Percentiles rank a stretch among this genome's conserved stretches.
Conservation (phyloP, 2,329 filamentous ascomycete genomes). For the Talaromyces sp. region DNA sequence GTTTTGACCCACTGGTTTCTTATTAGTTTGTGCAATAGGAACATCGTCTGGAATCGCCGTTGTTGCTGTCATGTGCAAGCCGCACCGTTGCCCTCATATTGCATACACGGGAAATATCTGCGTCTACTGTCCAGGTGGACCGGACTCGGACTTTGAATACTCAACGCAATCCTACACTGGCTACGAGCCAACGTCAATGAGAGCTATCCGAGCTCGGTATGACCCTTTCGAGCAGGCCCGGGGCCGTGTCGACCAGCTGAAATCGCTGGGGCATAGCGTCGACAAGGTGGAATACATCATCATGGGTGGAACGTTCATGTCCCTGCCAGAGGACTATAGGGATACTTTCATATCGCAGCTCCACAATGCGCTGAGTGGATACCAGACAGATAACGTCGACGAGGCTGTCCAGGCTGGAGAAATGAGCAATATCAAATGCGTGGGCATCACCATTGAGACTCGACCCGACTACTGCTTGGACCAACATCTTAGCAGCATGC, state of each 20-base stretch:
- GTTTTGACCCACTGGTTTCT: not conserved
- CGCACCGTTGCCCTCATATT: slow-evolving; percentile 94
- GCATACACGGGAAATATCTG: slow-evolving; percentile 98
- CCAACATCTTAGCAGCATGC: slow-evolving; percentile 91
- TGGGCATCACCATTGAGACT: slow-evolving; percentile 97
- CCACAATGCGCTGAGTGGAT: slow-evolving; percentile 94
- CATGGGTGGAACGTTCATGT: slow-evolving; percentile 99
- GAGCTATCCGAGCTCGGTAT: slow-evolving; percentile 92
- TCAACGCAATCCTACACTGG: slow-evolving; percentile 98
- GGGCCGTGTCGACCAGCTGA: slow-evolving; percentile 93
- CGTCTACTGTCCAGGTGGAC: slow-evolving; percentile 95
- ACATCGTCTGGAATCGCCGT: slow-evolving; percentile 97
- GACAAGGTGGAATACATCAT: slow-evolving; percentile 99
- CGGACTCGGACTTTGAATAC: slow-evolving; percentile 98
- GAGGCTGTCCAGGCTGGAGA: slow-evolving; percentile 91
- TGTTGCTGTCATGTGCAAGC: slow-evolving; percentile 99
- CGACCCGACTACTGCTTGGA: slow-evolving; percentile 94
- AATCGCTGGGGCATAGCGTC: slow-evolving; percentile 89
- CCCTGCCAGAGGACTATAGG: slow-evolving; percentile 77
- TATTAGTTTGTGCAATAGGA: slow-evolving; percentile 43
- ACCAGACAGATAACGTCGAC: slow-evolving; percentile 89
- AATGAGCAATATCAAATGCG: slow-evolving; percentile 96
- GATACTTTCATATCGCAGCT: slow-evolving; percentile 93
- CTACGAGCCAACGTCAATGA: slow-evolving; percentile 98
- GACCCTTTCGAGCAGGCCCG: slow-evolving; percentile 97